Base-by-base conservation (phyloP, 805 yeast species). In the Suhomyces prunicola region DNA sequence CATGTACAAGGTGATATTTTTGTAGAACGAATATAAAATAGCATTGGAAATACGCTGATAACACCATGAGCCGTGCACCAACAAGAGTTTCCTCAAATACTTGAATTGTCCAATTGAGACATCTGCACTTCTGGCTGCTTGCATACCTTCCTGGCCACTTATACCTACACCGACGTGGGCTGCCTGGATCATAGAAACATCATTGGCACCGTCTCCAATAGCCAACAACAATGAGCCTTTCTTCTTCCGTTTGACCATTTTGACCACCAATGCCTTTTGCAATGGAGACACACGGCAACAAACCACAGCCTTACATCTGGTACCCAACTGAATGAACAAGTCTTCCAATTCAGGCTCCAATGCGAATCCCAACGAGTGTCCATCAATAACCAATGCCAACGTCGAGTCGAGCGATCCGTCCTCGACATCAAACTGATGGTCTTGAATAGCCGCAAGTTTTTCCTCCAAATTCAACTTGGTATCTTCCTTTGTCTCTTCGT, bases 121-220 rank as follows among this genome's bases (percentile, higher is more conserved):
- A 76, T 94, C 99, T 0, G 99, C 98, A 68, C 96, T 87, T 68
- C 99, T 82, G 0, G 99, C 97, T 9, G 99, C 99, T 71, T 94
- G 99, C 90, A 92, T 91, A 60, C 99, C 99, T 73, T 94, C 99
- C 93, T 91, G 87, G 59, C 99, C 99, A 71, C 96, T 89, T 57
- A 94, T 96, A 67, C 99, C 99, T 23, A 94, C 97, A 57, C 99
- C 99, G 50, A 94, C 97, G 69, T 94, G 98, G 0, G 99, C 99
- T 13, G 99, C 98, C 71, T 94, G 99, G 59, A 94, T 94, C 99
- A 94, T 94, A 36, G 96, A 87, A 41, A 94, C 99, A 73, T 94
- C 99, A 66, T 94, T 94, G 2, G 99, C 99, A 65, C 99, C 99
- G 71, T 94, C 99, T 44, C 99, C 99, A 65, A 94, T 87, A 0